Conservation (phyloP, 2,329 filamentous ascomycete genomes). For the Cephalotrichum gorgonifer region DNA sequence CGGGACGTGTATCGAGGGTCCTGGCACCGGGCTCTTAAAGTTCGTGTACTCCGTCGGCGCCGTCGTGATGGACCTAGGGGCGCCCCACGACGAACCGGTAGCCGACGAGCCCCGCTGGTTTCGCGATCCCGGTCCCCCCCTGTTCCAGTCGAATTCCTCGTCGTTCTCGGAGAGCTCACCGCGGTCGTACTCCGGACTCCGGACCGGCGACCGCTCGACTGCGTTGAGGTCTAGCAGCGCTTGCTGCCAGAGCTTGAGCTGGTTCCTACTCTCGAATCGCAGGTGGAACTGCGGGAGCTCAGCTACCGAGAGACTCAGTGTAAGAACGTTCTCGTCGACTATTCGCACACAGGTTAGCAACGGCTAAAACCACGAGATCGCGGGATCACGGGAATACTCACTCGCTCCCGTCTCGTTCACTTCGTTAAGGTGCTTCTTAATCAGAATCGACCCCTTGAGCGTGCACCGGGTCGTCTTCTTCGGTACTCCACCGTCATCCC, state of each 20-base stretch:
- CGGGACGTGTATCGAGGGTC: conserved; percentile 65
- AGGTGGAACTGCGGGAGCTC: conserved; percentile 94
- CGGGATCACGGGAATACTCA: background rate
- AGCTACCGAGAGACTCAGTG: conserved; percentile 78
- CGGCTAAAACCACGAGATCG: background rate
- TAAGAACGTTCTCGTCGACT: conserved; percentile 72
- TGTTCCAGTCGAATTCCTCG: conserved; percentile 65
- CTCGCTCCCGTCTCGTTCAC: conserved; percentile 59
- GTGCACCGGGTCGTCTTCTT: conserved; percentile 69
- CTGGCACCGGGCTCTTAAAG: conserved; percentile 39
- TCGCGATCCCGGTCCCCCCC: conserved; percentile 36
- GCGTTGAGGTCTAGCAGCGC: conserved; percentile 76
- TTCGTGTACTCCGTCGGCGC: conserved; percentile 88
- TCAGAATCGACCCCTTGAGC: conserved; percentile 92
- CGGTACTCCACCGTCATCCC: conserved; percentile 49
- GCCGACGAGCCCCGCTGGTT: conserved; percentile 66
- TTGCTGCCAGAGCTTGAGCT: conserved; percentile 85
- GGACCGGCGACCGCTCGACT: conserved; percentile 51
- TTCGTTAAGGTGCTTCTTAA: conserved; percentile 93
- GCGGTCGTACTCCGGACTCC: conserved; percentile 68
- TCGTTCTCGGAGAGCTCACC: conserved; percentile 71
- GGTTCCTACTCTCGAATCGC: conserved; percentile 71
- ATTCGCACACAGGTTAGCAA: conserved; percentile 18
- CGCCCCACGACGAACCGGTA: conserved; percentile 73
- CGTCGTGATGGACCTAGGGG: conserved; percentile 71